A percentile compares a stretch with the other conserved stretches of the same genome.
Conservation (phyloP, 2,329 filamentous ascomycete species). For the Trichophyton simii region DNA sequence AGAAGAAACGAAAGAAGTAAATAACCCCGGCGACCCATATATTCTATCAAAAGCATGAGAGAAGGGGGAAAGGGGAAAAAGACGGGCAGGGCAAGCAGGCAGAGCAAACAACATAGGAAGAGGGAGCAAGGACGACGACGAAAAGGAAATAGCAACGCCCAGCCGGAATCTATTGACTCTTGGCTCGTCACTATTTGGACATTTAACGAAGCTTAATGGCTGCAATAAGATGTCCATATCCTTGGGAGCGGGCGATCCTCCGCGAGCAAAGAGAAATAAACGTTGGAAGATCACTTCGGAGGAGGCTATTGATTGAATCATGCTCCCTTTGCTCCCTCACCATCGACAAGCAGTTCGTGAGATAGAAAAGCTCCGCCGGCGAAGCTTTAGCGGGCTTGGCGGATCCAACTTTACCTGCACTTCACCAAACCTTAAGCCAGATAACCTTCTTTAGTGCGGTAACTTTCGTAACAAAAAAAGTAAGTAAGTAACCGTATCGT, state of each 20-base stretch:
- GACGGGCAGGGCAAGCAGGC: too few relatives aligned
- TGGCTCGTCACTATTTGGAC: slow-evolving; percentile 3
- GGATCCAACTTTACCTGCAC: slow-evolving; percentile 1
- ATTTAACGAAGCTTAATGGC: slow-evolving; percentile 2
- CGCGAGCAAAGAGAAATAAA: slow-evolving; percentile 2
- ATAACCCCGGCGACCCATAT: not conserved
- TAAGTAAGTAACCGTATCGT: not conserved
- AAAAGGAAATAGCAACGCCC: not conserved
- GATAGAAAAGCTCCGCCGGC: slow-evolving; percentile 1
- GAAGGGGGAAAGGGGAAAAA: not conserved
- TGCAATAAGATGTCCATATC: not conserved
- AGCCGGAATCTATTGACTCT: slow-evolving; percentile 2
- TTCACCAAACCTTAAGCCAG: not conserved
- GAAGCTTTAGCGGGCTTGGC: not conserved
- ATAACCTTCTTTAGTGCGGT: not conserved
- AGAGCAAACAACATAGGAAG: too few relatives aligned
- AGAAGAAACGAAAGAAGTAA: too few relatives aligned
- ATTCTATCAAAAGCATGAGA: not conserved
- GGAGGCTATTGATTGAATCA: slow-evolving; percentile 3
- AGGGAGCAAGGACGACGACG: not conserved
- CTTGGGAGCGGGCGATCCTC: not conserved
- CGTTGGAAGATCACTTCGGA: slow-evolving; percentile 1
- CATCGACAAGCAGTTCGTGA: not conserved
- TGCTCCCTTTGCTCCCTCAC: not conserved
- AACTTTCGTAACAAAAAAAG: too few relatives aligned